Evolutionary conservation across 2,329 filamentous ascomycete species (phyloP).

Genomic region (Pyrenophora graminea): DNA sequence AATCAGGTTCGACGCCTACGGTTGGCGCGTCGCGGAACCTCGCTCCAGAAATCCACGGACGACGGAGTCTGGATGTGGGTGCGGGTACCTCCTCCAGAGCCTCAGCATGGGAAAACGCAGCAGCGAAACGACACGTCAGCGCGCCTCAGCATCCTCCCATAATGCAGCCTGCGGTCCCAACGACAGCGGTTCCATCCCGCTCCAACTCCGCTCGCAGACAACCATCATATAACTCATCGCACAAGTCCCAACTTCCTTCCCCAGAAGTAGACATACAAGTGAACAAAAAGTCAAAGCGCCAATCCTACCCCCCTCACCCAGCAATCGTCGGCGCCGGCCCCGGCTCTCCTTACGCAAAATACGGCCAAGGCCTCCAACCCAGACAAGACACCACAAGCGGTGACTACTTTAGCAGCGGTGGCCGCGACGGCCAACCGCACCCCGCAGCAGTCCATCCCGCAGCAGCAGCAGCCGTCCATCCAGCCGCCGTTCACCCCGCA

Average conservation of each 20-base stretch:
- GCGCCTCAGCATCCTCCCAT: slow-evolving; percentile 30
- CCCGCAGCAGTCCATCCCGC: slow-evolving; percentile 11
- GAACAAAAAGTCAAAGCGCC: slow-evolving; percentile 29
- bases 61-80: slow-evolving; percentile 24
- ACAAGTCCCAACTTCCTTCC: slow-evolving; percentile 41
- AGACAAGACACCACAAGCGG: slow-evolving; percentile 32
- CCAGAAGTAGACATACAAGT: slow-evolving; percentile 19
- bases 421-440: slow-evolving; percentile 21
- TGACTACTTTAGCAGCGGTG: slow-evolving; percentile 37
- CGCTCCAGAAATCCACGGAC: slow-evolving; percentile 17
- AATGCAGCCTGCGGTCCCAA: slow-evolving; percentile 19
- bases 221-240: slow-evolving; percentile 41
- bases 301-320: slow-evolving; percentile 43
- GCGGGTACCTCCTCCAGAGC: slow-evolving; percentile 11
- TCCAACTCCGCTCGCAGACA: slow-evolving; percentile 29
- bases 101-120: slow-evolving; percentile 32
- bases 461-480: slow-evolving; percentile 5
- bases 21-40: slow-evolving; percentile 14
- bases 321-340: slow-evolving; percentile 44
- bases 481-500: slow-evolving; percentile 8
- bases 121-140: slow-evolving; percentile 32
- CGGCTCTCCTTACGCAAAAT: slow-evolving; percentile 37
- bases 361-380: slow-evolving; percentile 34
- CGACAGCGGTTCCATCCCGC: slow-evolving; percentile 26
- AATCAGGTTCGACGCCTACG: slow-evolving; percentile 12